Evolutionary conservation across 2,329 filamentous ascomycete species (phyloP), one percentile per base, ranked within the genome.

Genomic region (Dothiorella sarmentorum): DNA sequence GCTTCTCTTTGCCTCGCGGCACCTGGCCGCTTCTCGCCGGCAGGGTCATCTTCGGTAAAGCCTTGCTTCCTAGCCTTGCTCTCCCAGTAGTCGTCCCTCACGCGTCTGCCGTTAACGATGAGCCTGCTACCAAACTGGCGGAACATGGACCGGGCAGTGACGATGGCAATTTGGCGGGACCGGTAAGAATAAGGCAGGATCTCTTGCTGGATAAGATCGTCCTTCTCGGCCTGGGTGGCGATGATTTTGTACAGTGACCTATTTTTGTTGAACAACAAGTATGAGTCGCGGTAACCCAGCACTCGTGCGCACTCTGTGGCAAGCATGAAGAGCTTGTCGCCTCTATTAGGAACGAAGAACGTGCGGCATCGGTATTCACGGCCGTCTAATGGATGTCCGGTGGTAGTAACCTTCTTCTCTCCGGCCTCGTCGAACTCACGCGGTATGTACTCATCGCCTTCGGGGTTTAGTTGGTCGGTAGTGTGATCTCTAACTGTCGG

Each of bases 11-110:
- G 89, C 77, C 95, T 96, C 60, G 91, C 86, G 37, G 90, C 92
- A 56, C 94, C 94, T 5, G 94, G 94, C 63, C 94, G 83, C 79
- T 99, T 97, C 76, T 99, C 94, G 38, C 94, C 94, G 3, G 94
- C 94, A 52, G 92, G 82, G 73, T 99, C 94, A 63, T 95, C 91
- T 72, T 99, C 94, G 1, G 94, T 99, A 71, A 99, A 99, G 10
- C 94, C 94, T 75, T 99, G 94, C 75, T 97, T 99, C 47, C 89
- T 84, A 7, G 94, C 94, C 75, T 97, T 97, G 69, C 88, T 90
- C 74, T 97, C 94, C 94, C 94, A 99, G 75, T 99, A 99, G 72
- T 99, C 94, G 75, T 99, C 94, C 51, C 94, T 87, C 40, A 99
- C 94, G 60, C 94, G 83, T 62, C 93, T 84, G 31, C 94, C 94